Conservation (phyloP, 2,329 filamentous ascomycete species). For the Tympanopsis confertula region DNA sequence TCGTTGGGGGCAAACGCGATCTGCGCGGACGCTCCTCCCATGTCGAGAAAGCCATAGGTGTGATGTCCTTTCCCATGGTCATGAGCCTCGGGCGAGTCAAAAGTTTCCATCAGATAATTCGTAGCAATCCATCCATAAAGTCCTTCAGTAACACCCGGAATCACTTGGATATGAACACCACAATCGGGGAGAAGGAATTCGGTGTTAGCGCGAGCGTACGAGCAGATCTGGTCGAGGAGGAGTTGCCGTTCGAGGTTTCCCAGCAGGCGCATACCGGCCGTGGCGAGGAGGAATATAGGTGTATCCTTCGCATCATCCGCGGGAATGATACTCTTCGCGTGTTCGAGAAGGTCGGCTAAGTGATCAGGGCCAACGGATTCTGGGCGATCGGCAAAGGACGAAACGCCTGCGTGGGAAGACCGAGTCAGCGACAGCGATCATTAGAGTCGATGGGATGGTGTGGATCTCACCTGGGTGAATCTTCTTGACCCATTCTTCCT, state of each 20-base stretch:
- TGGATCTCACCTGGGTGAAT: slow-evolving; percentile 62
- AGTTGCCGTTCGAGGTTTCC: slow-evolving; percentile 60
- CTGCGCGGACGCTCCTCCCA: slow-evolving; percentile 95
- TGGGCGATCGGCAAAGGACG: slow-evolving; percentile 72
- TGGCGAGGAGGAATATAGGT: slow-evolving; percentile 88
- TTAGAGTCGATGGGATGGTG: not conserved
- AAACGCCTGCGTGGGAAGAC: slow-evolving; percentile 43
- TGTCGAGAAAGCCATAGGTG: slow-evolving; percentile 95
- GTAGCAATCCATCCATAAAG: slow-evolving; percentile 95
- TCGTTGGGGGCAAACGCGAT: slow-evolving; percentile 93
- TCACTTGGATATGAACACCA: slow-evolving; percentile 79
- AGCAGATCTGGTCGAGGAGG: slow-evolving; percentile 69
- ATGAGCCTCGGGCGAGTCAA: slow-evolving; percentile 65
- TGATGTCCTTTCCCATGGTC: slow-evolving; percentile 77
- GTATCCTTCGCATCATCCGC: slow-evolving; percentile 67
- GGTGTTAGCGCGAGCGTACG: slow-evolving; percentile 66
- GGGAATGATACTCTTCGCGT: slow-evolving; percentile 72
- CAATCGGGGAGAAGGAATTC: slow-evolving; percentile 84
- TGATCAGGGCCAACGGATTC: slow-evolving; percentile 71
- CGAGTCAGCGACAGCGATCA: slow-evolving; percentile 2
- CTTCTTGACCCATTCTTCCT: slow-evolving; percentile 85
- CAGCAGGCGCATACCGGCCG: slow-evolving; percentile 84
- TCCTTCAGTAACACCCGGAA: slow-evolving; percentile 88
- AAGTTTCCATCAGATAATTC: slow-evolving; percentile 87
- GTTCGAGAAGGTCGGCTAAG: slow-evolving; percentile 65